Conservation (phyloP, 179 eudicot genomes). For the Drosera spatulata region DNA sequence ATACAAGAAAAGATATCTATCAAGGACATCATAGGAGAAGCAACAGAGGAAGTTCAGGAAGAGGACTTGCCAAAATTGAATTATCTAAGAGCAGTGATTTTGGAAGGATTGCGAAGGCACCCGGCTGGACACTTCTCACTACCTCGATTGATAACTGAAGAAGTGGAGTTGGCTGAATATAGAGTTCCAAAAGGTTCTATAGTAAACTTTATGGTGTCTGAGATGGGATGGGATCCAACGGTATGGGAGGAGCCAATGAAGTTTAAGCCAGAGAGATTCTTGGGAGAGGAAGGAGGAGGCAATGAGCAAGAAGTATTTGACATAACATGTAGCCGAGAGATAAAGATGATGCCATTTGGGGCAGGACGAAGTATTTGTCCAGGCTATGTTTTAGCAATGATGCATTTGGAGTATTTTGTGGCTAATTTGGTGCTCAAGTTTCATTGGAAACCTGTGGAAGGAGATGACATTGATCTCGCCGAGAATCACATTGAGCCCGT, state of each 20-base stretch:
- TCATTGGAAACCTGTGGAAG: neutral
- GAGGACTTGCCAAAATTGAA: slow-evolving; percentile 1
- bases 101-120: slow-evolving; percentile 9
- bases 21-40: neutral
- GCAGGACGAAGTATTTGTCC: slow-evolving; percentile 9
- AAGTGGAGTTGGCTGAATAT: slow-evolving; percentile 5
- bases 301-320: neutral
- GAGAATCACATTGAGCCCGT: slow-evolving; percentile 2
- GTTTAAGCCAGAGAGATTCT: slow-evolving; percentile 11
- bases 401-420: slow-evolving; percentile 12
- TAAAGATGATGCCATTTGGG: slow-evolving; percentile 15
- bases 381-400: neutral
- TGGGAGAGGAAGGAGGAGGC: neutral
- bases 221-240: slow-evolving; percentile 6
- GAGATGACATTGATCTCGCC: neutral
- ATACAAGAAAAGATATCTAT: slow-evolving; percentile 6
- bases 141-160: slow-evolving; percentile 4
- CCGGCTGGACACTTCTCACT: slow-evolving; percentile 12
- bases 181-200: neutral
- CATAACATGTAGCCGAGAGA: slow-evolving; percentile 7
- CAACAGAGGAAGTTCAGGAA: slow-evolving; percentile 1
- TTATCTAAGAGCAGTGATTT: slow-evolving; percentile 8
- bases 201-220: slow-evolving; percentile 4
- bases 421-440: slow-evolving; percentile 8
- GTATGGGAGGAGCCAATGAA: slow-evolving; percentile 12